Base-by-base conservation (phyloP, 768 basidiomycete species). In the Boletellus emodensis region DNA sequence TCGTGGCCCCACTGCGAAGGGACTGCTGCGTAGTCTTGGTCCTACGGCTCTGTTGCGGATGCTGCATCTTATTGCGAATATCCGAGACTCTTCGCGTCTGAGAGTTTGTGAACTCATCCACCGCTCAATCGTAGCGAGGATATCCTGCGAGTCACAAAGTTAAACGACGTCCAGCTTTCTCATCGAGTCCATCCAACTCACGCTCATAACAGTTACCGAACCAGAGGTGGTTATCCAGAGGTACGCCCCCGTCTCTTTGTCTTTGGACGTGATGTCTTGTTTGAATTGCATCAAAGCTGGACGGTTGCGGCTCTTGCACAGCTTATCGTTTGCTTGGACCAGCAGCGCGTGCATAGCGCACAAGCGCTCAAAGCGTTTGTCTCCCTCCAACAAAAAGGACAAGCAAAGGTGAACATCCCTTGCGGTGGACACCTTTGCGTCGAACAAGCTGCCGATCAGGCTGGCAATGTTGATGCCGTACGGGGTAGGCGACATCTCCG, bases 1-100 rank as follows among this genome's bases (percentile, higher is more conserved):
- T 36, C 1, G 34, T 75, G 67, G 83, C 84, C 33, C 75, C 61
- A 68, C 32, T 20, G 18, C 30, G 15, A 32, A 67, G 39, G 66
- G 66, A 46, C n/a, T n/a, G 9, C 39, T 41, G 44, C 57, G 60
- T 28, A 66, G 12, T 46, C 68, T 63, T 18, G 68, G 66, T 36
- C 68, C 66, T 37, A 61, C 52, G 15, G 57, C 51, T 14, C 51
- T 56, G 33, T 35, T 49, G 20, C 55, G 63, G 51, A 58, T 36
- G 3, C 17, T 11, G n/a, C 45, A 41, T 18, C 32, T 46, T 30
- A 30, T 40, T 0, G 38, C 2, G 18, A 32, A 12, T 8, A 10
- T 36, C 35, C 12, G 47, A 39, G 39, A 37, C 26, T 44, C 42
- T 18, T 61, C 54, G 22, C 66, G 64, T 44, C 54, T 61, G 9